Conservation (phyloP, 805 yeast genomes). For the Teunomyces stri region DNA sequence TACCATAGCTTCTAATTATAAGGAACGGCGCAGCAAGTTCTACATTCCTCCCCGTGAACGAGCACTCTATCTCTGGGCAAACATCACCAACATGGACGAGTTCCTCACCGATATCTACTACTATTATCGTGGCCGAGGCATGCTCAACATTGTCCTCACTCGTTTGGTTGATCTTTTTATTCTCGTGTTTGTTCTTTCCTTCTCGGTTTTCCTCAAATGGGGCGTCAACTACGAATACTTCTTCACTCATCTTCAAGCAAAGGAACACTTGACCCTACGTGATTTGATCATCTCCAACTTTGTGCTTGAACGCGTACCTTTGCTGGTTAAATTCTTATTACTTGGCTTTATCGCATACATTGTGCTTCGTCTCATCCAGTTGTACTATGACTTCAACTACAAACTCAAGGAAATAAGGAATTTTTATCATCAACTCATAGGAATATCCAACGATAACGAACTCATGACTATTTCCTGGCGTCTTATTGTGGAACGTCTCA, state of each 20-base stretch:
- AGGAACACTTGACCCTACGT: slow-evolving; percentile 24
- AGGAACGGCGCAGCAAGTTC: slow-evolving; percentile 5
- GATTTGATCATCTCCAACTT: slow-evolving; percentile 43
- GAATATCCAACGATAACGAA: slow-evolving; percentile 69
- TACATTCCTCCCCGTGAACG: slow-evolving; percentile 55
- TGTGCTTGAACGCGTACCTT: slow-evolving; percentile 41
- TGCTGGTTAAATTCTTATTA: slow-evolving; percentile 53
- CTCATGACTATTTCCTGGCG: slow-evolving; percentile 94
- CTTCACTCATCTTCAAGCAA: slow-evolving; percentile 20
- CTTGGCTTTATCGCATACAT: slow-evolving; percentile 60
- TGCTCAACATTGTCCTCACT: slow-evolving; percentile 69
- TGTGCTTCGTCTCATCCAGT: slow-evolving; percentile 49
- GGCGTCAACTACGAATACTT: slow-evolving; percentile 65
- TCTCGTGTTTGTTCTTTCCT: slow-evolving; percentile 71
- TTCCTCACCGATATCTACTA: slow-evolving; percentile 80
- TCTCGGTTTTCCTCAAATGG: slow-evolving; percentile 75
- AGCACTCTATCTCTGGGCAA: slow-evolving; percentile 96
- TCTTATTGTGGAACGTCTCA: slow-evolving; percentile 70
- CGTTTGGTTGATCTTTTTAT: slow-evolving; percentile 68
- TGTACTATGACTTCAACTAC: slow-evolving; percentile 56
- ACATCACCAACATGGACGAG: slow-evolving; percentile 85
- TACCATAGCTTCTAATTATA: slow-evolving; percentile 3
- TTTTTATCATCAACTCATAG: slow-evolving; percentile 71
- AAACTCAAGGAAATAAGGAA: slow-evolving; percentile 70
- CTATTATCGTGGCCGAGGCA: slow-evolving; percentile 85